Conservation (phyloP, 1,284 basidiomycete genomes). For the Cutaneotrichosporon cutaneum region DNA sequence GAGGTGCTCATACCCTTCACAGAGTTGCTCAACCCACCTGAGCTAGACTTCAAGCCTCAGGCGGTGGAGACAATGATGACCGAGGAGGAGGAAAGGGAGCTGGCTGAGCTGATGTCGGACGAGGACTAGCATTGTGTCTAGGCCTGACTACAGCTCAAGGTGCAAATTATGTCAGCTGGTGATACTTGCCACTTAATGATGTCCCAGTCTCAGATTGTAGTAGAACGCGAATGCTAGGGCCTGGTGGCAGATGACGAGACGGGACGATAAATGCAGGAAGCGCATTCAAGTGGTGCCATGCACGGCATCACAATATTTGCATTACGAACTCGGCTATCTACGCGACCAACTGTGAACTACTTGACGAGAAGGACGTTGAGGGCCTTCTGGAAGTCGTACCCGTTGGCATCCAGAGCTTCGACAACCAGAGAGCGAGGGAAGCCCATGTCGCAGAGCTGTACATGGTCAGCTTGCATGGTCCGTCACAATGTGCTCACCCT, state of each 20-base stretch:
- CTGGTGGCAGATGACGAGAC: too few species aligned
- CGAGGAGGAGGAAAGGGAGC: conserved; percentile 58
- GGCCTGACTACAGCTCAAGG: too few species aligned
- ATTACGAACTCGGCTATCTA: background rate
- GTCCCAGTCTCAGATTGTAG: too few species aligned
- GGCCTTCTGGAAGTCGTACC: conserved; percentile 53
- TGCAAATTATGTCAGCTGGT: too few species aligned
- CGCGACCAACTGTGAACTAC: background rate
- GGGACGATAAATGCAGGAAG: too few species aligned
- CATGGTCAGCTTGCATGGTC: background rate
- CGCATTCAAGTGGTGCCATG: too few species aligned
- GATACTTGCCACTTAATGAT: too few species aligned
- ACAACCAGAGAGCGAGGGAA: conserved; percentile 48
- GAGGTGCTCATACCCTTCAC: conserved; percentile 3
- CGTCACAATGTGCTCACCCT: conserved; percentile 35
- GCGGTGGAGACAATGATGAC: conserved; percentile 38
- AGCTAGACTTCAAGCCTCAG: conserved; percentile 31
- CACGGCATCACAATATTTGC: background rate
- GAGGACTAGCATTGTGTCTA: conserved; percentile 51
- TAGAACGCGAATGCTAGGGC: too few species aligned
- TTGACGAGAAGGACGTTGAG: conserved; percentile 48
- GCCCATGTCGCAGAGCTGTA: conserved; percentile 53
- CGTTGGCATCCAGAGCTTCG: conserved; percentile 51
- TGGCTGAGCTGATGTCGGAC: conserved; percentile 72
- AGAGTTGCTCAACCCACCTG: conserved; percentile 44